A percentile compares a stretch with the other conserved stretches of the same genome.
Conservation (phyloP, 2,329 filamentous ascomycete species). For the Cryoendolithus antarcticus region DNA sequence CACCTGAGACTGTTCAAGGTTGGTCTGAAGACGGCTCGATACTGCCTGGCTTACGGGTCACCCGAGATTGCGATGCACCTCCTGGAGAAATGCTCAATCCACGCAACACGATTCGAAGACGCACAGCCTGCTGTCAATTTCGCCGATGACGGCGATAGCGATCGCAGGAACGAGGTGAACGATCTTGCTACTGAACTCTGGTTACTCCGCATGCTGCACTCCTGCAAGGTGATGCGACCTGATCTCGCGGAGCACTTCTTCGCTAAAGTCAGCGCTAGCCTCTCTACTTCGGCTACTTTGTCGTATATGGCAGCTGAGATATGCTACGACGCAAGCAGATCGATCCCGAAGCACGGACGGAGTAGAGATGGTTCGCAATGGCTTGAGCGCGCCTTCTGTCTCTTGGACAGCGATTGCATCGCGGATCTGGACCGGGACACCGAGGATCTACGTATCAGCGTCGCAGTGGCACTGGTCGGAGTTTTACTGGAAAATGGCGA, state of each 20-base stretch:
- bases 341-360: conserved; percentile 41
- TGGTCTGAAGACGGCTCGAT: conserved; percentile 52
- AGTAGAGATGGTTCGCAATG: conserved; percentile 51
- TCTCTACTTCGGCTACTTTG: conserved; percentile 31
- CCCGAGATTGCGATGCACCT: conserved; percentile 46
- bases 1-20: conserved; percentile 49
- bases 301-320: conserved; percentile 54
- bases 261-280: conserved; percentile 38
- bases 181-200: conserved; percentile 49
- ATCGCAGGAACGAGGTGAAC: conserved; percentile 4
- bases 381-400: conserved; percentile 55
- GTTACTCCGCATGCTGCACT: conserved; percentile 53
- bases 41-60: conserved; percentile 49
- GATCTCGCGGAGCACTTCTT: conserved; percentile 74
- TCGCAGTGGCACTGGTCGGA: conserved; percentile 43
- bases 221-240: conserved; percentile 61
- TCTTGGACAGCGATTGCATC: conserved; percentile 44
- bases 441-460: conserved; percentile 51
- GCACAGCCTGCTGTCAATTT: conserved; percentile 14
- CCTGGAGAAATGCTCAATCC: conserved; percentile 52
- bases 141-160: neutral
- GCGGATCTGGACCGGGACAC: conserved; percentile 47
- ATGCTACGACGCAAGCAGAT: conserved; percentile 60
- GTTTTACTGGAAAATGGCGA: conserved; percentile 27
- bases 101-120: conserved; percentile 18